These are phyloP conservation scores for Begonia peltatifolia DNA, from an alignment of 306 rosid genomes.

Conservation along the genomic window DNA sequence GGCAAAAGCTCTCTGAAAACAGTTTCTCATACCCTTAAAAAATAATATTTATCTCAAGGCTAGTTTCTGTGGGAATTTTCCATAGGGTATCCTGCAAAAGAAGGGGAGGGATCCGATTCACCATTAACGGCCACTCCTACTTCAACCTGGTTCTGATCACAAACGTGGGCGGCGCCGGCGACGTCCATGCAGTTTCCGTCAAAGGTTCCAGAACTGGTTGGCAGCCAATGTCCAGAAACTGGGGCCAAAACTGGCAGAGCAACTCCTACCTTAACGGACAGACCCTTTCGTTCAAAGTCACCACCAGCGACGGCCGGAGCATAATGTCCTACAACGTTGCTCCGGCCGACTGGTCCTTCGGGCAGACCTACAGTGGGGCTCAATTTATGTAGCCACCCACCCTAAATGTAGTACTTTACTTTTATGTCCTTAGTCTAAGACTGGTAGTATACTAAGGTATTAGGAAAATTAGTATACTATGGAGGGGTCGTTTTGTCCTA, in stretches of 20 bases:
- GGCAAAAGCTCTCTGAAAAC: too few relatives aligned
- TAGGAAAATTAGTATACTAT: slow-evolving; percentile 26
- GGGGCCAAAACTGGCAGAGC: slow-evolving; percentile 77
- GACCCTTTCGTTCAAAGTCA: slow-evolving; percentile 41
- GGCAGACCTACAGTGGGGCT: slow-evolving; percentile 47
- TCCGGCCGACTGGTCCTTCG: slow-evolving; percentile 52
- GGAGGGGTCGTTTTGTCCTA: neutral
- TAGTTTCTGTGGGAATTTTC: too few relatives aligned
- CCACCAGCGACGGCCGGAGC: slow-evolving; percentile 36
- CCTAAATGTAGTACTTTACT: neutral
- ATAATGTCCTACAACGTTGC: slow-evolving; percentile 39
- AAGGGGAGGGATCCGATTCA: slow-evolving; percentile 59
- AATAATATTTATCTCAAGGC: too few relatives aligned
- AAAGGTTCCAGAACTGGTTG: slow-evolving; percentile 42
- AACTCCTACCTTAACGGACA: slow-evolving; percentile 44
- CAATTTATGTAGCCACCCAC: slow-evolving; percentile 27
- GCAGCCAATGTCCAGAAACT: slow-evolving; percentile 55
- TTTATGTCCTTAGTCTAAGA: slow-evolving; percentile 2
- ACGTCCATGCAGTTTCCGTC: slow-evolving; percentile 34
- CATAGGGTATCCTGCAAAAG: slow-evolving; percentile 46
- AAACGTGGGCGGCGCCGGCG: slow-evolving; percentile 63
- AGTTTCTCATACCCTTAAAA: too few relatives aligned
- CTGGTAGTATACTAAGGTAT: slow-evolving; percentile 31
- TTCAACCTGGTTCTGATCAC: slow-evolving; percentile 54
- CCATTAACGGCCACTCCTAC: slow-evolving; percentile 59